Base-by-base conservation (phyloP, 2,329 filamentous ascomycete genomes). In the Epichloe hybrida region DNA sequence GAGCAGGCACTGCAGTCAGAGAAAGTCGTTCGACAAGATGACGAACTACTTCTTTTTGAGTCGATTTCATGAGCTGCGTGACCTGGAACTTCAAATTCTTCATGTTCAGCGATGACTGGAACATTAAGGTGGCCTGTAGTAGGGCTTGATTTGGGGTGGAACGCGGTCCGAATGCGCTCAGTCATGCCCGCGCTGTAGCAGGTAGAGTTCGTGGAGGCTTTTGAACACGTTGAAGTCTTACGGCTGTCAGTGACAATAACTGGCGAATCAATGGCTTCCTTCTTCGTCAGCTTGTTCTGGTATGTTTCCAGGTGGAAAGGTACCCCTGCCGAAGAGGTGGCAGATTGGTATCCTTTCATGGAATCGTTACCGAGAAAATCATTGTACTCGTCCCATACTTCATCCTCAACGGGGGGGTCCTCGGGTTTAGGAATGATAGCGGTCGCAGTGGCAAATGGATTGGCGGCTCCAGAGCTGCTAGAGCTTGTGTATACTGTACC, bases 351-450 rank as follows among this genome's bases (percentile, higher is more conserved):
- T 1, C 67, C 67, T 55, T 71, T 69, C 35, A 61, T 52, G 1
- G 63, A 62, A 9, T 73, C 75, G 11, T 87, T 83, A 49, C 86
- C 86, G 50, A 96, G 77, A 12, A 96, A 71, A 59, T 96, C 91
- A 57, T 97, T 83, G 62, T 94, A 96, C 66, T 95, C 91, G 48
- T 90, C 83, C 91, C 91, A 97, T 2, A 95, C 77, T 62, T 96
- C 91, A 59, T 96, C 91, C 56, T 94, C 86, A 1, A 72, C 80
- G 4, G 83, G 21, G 21, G 74, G 82, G 4, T 81, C 79, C 43
- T 72, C 73, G 1, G 79, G 72, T 3, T 72, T 69, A 0, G 85
- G 84, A 21, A 86, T 71, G 2, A 88, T 68, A 6, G 86, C 83
- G 15, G 81, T 86, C 3, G 82, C 79, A 5, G 77, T 76, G 12